Base-by-base conservation (phyloP, 164 flowering plant genomes). In the Saururus chinensis region DNA sequence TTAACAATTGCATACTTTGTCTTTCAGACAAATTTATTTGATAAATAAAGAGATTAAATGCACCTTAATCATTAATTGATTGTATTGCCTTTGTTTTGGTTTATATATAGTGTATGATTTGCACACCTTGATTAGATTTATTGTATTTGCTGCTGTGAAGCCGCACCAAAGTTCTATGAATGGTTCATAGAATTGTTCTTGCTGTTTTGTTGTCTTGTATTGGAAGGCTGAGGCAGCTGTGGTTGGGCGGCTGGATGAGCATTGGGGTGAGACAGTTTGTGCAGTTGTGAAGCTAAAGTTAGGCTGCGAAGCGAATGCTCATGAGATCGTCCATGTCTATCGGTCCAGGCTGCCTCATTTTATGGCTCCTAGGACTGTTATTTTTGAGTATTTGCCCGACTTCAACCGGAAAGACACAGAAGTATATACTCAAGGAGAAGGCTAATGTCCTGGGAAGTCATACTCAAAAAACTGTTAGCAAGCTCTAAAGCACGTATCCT, bases 201-300 rank as follows among this genome's bases (percentile, higher is more conserved):
- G n/a, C n/a, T n/a, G n/a, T n/a, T n/a, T n/a, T n/a, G n/a, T n/a
- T n/a, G n/a, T n/a, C n/a, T n/a, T n/a, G n/a, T n/a, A n/a, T n/a
- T n/a, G n/a, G n/a, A n/a, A n/a, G n/a, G n/a, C n/a, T n/a, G 85
- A 82, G 62, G 89, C 82, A 12, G 95, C 95, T 0, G 91, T 88
- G 13, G 91, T 88, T n/a, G 89, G 79, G 0, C 62, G 64, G 30
- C 70, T 73, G 16, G 80, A 76, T 57, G 69, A 75, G 45, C 57
- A 61, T n/a, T 71, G 68, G 71, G 81, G 77, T 19, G 77, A 79
- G 71, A 71, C 71, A 9, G 81, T 82, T 24, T 81, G 82, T 69
- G 96, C 92, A 7, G 85, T 85, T 71, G 82, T 88, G 63, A 80
- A 74, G 62, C 55, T 88, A 69, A 80, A 78, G 67, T 74, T 74